Base-by-base conservation (phyloP, 1,284 basidiomycete species). In the Puccinia horiana region DNA sequence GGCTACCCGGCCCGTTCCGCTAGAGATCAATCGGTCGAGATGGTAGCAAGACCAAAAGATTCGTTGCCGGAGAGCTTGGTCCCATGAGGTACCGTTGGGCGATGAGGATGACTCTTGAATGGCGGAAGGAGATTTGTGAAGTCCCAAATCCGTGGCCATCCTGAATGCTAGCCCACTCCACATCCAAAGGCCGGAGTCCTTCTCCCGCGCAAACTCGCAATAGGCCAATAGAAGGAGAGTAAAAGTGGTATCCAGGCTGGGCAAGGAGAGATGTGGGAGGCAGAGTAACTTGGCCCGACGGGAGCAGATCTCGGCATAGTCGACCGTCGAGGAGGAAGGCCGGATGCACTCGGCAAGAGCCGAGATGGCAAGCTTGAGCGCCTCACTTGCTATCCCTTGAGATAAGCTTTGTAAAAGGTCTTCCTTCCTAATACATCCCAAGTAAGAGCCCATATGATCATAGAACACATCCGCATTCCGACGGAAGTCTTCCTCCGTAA, bases 21-120 rank as follows among this genome's bases (percentile, higher is more conserved):
- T 77, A 0, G 83, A 83, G n/a, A 83, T 35, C 58, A 83, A 82
- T 0, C 83, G 77, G 47, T 83, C 83, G 54, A 83, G 83, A 56
- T 76, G 76, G 6, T 67, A 58, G 20, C 81, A 80, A 18, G 49
- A 73, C 83, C 83, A 83, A 37, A 82, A 82, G 26, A 83, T 70
- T 37, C 80, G 61, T 16, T 70, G 73, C 12, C 83, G 77, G 18
- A 82, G n/a, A 14, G 42, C 61, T 20, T 37, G 9, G 58, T 83
- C 75, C 29, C 32, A 67, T 3, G 81, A 40, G 4, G 32, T 77
- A 52, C 70, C 72, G 2, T 72, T 52, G 2, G 61, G 61, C 5
- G 35, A 65, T 74, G 78, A 79, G 14, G 47, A 32, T 35, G 44
- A 23, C 14, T 29, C n/a, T 44, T n/a, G 32, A 11, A 70, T 37